Evolutionary conservation across 2,329 filamentous ascomycete species (phyloP), one percentile per base, ranked within the genome.

Genomic region (Ophiostoma novo-ulmi): DNA sequence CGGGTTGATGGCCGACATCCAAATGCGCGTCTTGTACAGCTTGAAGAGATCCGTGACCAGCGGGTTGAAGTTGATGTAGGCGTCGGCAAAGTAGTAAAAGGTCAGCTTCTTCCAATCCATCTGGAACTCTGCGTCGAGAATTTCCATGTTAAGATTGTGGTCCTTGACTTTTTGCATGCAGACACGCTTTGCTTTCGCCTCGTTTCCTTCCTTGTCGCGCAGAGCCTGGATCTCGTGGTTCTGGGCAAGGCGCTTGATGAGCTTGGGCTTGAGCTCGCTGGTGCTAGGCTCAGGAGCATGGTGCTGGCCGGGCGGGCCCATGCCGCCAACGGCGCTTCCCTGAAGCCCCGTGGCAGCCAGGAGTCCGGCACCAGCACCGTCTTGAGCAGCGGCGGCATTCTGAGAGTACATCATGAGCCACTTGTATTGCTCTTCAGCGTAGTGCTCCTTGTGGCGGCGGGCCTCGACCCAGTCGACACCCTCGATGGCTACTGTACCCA

Each of bases 41-140:
- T 98, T 98, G 86, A 98, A 99, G 14, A 99, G 85, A 78, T 99
- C 95, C 0, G 94, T 97, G 69, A 99, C 95, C 20, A 99, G 87
- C 1, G 93, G 92, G 79, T 99, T 99, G 85, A 99, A 99, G 82
- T 98, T 98, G 84, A 99, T 97, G 79, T 99, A 99, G 0, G 93
- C 89, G 77, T 97, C 94, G 70, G 95, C 94, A 78, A 97, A 99
- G 81, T 98, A 99, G 82, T 97, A 99, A 81, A 98, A 98, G 0
- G 96, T 99, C 70, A 99, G 83, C 79, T 99, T 99, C 82, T 98
- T 97, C 89, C 93, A 97, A 79, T 99, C 95, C 89, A 97, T 96
- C 78, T 99, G 95, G 78, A 97, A 99, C 79, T 99, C 95, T 5
- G 95, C 95, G 80, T 99, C 95, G 7, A 99, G 87, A 74, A 99